A percentile compares a stretch with the other conserved stretches of the same genome.
phyloP scores from a whole-genome alignment of 345 rosid species.

The Anacardium occidentale region DNA sequence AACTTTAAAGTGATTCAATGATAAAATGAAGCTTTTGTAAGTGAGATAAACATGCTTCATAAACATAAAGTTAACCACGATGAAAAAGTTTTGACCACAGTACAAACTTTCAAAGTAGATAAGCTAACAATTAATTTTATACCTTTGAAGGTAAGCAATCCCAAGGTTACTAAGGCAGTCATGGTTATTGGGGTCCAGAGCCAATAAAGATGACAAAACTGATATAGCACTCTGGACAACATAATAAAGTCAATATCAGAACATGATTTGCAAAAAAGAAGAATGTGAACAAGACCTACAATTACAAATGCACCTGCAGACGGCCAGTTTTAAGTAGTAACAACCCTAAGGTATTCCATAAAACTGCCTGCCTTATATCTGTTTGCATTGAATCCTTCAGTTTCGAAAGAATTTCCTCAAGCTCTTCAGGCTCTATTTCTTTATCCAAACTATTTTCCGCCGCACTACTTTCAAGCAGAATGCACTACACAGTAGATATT shows the following conservation, averaged over 20 bases:
- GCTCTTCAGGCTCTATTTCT: constrained; percentile 79
- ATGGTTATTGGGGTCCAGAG: constrained; percentile 58
- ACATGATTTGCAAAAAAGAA: constrained; percentile 16
- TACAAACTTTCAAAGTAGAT: not conserved
- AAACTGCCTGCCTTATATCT: constrained; percentile 72
- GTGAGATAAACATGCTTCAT: not conserved
- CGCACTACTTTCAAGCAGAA: constrained; percentile 64
- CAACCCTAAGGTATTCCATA: constrained; percentile 88
- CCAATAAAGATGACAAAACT: constrained; percentile 67
- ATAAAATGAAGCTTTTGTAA: not conserved
- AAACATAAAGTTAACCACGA: not conserved
- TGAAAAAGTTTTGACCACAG: not conserved
- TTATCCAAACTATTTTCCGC: constrained; percentile 61
- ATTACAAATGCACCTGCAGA: constrained; percentile 53
- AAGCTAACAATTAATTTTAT: not conserved
- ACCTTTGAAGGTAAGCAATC: constrained; percentile 88
- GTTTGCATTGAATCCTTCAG: constrained; percentile 68
- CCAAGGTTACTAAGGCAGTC: constrained; percentile 97
- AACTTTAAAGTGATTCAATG: not conserved
- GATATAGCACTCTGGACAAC: constrained; percentile 70
- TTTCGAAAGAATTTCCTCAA: constrained; percentile 69
- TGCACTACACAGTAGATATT: constrained; percentile 50
- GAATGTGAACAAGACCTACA: constrained; percentile 14
- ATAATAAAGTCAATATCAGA: constrained; percentile 18
- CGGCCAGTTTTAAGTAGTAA: constrained; percentile 88